Evolutionary conservation across 176 grass and related monocot species (phyloP).

Genomic region (Chrysopogon serrulatus): DNA sequence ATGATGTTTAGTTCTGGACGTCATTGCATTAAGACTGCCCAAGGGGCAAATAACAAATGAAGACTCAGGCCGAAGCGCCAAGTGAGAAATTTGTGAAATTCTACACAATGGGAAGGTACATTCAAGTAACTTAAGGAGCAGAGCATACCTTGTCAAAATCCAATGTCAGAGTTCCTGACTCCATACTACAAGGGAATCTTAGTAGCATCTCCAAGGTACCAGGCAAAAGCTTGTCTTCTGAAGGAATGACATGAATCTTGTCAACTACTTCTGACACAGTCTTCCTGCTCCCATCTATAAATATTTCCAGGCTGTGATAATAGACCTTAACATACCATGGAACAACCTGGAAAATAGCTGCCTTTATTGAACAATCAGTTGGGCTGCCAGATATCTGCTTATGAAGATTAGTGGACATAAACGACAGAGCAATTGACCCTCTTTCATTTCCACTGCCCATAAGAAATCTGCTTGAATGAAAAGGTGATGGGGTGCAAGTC

Average conservation of each 20-base stretch:
- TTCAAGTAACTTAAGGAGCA: conserved; percentile 22
- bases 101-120: neutral
- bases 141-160: conserved; percentile 92
- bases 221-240: conserved; percentile 89
- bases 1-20: neutral
- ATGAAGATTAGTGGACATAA: conserved; percentile 52
- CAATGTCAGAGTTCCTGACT: conserved; percentile 69
- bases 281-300: conserved; percentile 67
- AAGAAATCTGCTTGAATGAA: conserved; percentile 83
- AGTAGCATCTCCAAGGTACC: conserved; percentile 85
- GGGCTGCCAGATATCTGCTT: conserved; percentile 40
- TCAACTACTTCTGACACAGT: conserved; percentile 65
- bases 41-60: neutral
- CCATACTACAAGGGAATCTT: conserved; percentile 68
- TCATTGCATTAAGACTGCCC: neutral
- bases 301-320: conserved; percentile 88
- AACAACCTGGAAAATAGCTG: conserved; percentile 86
- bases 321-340: conserved; percentile 99
- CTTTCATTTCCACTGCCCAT: conserved; percentile 98
- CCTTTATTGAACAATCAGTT: conserved; percentile 58
- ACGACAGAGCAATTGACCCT: conserved; percentile 92
- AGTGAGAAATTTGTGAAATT: conserved; percentile 12
- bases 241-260: conserved; percentile 84
- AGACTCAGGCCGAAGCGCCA: neutral
- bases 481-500: conserved; percentile 62